Conservation (phyloP, 202 grass and related monocot species). For the Setaria viridis region DNA sequence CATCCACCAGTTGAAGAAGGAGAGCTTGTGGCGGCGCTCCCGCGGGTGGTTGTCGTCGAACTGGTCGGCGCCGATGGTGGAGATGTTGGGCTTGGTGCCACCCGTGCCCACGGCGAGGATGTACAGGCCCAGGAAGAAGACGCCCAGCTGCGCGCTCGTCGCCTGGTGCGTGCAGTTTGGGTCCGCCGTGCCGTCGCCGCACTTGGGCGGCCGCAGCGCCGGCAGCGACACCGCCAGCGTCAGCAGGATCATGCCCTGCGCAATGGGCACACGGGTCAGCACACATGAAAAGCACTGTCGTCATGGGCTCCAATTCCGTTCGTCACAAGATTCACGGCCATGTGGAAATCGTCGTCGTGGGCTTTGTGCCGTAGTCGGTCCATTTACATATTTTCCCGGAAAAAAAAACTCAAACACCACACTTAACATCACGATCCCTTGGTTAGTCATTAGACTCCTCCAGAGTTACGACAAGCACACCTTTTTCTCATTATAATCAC, state of each 20-base stretch:
- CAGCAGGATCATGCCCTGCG: constrained; percentile 79
- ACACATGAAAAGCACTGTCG: no score
- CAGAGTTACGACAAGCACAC: not conserved
- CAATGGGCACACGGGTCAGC: no score
- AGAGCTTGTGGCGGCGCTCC: constrained; percentile 82
- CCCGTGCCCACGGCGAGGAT: constrained; percentile 85
- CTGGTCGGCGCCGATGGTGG: constrained; percentile 94
- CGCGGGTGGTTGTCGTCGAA: constrained; percentile 77
- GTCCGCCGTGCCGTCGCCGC: constrained; percentile 55
- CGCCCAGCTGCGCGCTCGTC: constrained; percentile 65
- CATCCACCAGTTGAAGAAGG: constrained; percentile 99
- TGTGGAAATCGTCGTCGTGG: not conserved
- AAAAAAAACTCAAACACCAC: not conserved
- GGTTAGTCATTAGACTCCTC: not conserved
- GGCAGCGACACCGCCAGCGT: constrained; percentile 78
- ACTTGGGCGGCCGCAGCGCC: constrained; percentile 67
- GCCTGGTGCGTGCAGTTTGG: constrained; percentile 58
- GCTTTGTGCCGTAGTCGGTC: not conserved
- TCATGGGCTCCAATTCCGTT: not conserved
- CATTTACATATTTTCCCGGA: not conserved
- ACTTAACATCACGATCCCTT: not conserved
- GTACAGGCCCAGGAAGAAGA: constrained; percentile 88
- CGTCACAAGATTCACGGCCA: not conserved
- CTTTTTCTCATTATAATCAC: not conserved
- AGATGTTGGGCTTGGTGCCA: constrained; percentile 97